Percentiles rank a stretch among this genome's conserved stretches.
These are phyloP conservation scores for Astrephomene gubernaculifera DNA, from an alignment of 139 green algal species.

Conservation along the genomic window DNA sequence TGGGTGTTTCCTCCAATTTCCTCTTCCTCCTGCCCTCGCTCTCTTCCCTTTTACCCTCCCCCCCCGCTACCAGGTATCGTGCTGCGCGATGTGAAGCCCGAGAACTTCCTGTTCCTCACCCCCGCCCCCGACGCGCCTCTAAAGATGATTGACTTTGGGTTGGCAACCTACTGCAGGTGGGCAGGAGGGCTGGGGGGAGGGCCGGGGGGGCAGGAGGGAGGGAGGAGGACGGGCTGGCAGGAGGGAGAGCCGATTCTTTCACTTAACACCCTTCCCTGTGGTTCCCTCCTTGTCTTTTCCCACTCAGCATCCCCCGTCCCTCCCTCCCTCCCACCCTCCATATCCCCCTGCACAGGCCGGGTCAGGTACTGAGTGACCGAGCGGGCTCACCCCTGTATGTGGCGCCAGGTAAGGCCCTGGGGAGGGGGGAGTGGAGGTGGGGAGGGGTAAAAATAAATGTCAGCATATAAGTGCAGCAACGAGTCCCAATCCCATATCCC, in stretches of 20 bases:
- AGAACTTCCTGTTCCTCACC: slow-evolving; percentile 85
- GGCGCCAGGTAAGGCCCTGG: slow-evolving; percentile 64
- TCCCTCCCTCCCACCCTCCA: neutral
- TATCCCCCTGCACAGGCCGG: neutral
- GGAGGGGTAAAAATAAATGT: neutral
- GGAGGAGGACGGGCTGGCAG: neutral
- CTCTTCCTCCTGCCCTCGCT: neutral
- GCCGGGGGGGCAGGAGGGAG: neutral
- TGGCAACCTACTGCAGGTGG: slow-evolving; percentile 72
- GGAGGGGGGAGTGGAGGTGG: neutral
- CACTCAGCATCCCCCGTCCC: neutral
- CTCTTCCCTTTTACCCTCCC: neutral
- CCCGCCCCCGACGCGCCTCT: slow-evolving; percentile 61
- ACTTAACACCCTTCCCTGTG: neutral
- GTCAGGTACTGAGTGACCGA: slow-evolving; percentile 10
- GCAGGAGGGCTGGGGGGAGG: neutral
- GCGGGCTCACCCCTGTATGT: slow-evolving; percentile 71
- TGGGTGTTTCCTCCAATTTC: too few species aligned
- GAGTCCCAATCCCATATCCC: too few species aligned
- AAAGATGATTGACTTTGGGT: slow-evolving; percentile 85
- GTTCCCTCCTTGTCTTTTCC: neutral
- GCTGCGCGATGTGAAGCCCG: slow-evolving; percentile 84
- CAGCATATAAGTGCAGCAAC: too few species aligned
- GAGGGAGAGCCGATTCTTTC: neutral
- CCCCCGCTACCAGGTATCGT: slow-evolving; percentile 54